phyloP scores from a whole-genome alignment of 768 basidiomycete genomes.

The Lactifluus echinatus region DNA sequence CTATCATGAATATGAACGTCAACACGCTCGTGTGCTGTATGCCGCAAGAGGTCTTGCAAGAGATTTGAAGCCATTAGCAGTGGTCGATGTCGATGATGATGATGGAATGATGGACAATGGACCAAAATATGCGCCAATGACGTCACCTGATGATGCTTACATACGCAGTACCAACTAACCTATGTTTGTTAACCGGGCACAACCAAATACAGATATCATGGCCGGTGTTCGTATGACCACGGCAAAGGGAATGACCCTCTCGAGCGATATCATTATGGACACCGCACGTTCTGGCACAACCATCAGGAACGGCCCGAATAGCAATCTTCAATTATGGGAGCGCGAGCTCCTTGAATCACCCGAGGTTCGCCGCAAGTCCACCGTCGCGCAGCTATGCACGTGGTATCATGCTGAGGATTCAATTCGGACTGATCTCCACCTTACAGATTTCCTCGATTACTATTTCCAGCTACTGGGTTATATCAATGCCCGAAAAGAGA shows the following conservation, averaged over 20 bases:
- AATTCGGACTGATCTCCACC: constrained; percentile 9
- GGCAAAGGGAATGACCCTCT: constrained; percentile 42
- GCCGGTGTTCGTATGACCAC: constrained; percentile 56
- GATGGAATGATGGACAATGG: no score
- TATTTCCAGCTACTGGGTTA: constrained; percentile 95
- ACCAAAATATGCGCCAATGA: background rate
- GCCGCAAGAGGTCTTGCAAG: constrained; percentile 60
- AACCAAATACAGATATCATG: no score
- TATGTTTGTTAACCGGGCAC: no score
- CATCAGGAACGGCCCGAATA: constrained; percentile 42
- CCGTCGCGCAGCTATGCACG: constrained; percentile 93
- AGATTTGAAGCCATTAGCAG: constrained; percentile 31
- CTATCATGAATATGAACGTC: constrained; percentile 31
- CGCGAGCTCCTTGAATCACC: constrained; percentile 70
- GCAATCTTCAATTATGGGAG: constrained; percentile 71
- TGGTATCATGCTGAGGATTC: constrained; percentile 18
- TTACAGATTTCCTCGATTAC: constrained; percentile 88
- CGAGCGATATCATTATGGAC: constrained; percentile 60
- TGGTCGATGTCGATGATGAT: no score
- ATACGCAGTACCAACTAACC: background rate
- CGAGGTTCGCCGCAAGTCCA: constrained; percentile 92
- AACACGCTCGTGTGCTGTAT: constrained; percentile 34
- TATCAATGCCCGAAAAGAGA: constrained; percentile 75
- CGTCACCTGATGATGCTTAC: constrained; percentile 4
- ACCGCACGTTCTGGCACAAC: constrained; percentile 50